phyloP scores from a whole-genome alignment of 2,329 filamentous ascomycete species.

The Plenodomus tracheiphilus region DNA sequence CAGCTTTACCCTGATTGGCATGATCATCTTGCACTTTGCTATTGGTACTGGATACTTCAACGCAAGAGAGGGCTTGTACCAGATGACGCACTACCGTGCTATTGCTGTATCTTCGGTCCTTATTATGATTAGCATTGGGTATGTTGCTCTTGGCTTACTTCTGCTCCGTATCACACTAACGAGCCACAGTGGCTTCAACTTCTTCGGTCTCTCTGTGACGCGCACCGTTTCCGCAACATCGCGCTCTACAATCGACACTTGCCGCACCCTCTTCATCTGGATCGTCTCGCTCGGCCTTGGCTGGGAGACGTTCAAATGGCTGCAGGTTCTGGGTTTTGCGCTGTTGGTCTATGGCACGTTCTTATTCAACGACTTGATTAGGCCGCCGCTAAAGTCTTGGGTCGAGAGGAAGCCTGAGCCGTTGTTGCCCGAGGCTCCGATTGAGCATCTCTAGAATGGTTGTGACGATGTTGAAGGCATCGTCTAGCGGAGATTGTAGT shows the following conservation, averaged over 20 bases:
- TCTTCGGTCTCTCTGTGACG: conserved; percentile 94
- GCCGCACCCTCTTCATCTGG: conserved; percentile 97
- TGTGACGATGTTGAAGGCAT: neutral
- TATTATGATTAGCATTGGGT: conserved; percentile 99
- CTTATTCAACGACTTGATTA: conserved; percentile 91
- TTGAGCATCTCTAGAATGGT: conserved; percentile 64
- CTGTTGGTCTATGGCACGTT: conserved; percentile 96
- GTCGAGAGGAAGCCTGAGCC: conserved; percentile 61
- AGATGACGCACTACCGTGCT: conserved; percentile 72
- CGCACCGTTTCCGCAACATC: conserved; percentile 87
- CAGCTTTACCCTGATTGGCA: conserved; percentile 72
- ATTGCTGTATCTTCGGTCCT: conserved; percentile 78
- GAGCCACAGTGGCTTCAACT: conserved; percentile 82
- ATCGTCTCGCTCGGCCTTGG: conserved; percentile 88
- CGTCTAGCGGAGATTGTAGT: neutral
- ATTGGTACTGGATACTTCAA: conserved; percentile 91
- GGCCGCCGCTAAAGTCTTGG: conserved; percentile 73
- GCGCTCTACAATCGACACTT: conserved; percentile 95
- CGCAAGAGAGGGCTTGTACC: conserved; percentile 78
- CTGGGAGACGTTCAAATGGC: conserved; percentile 97
- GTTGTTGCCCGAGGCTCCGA: conserved; percentile 79
- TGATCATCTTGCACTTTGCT: conserved; percentile 76
- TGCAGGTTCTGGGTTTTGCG: conserved; percentile 87
- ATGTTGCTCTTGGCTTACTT: conserved; percentile 44
- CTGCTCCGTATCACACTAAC: conserved; percentile 9